phyloP scores from a whole-genome alignment of 1,139 yeast species.

The Sugiyamaella neomexicana region DNA sequence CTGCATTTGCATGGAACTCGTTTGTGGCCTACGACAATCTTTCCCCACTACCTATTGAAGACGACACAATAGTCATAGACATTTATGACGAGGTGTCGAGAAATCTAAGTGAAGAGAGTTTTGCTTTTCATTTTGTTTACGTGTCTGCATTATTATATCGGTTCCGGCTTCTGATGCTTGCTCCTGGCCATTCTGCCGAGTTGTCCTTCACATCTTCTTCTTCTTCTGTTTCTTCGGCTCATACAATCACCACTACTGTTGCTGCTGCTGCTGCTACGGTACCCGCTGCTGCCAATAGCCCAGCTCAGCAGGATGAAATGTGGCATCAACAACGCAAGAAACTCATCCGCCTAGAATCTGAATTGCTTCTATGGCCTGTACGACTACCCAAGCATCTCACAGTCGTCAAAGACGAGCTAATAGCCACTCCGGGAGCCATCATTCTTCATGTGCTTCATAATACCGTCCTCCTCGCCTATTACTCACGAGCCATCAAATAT shows the following conservation, averaged over 20 bases:
- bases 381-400: slow-evolving; percentile 27
- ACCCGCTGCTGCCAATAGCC: background rate
- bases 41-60: background rate
- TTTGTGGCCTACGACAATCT: slow-evolving; percentile 16
- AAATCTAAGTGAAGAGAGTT: slow-evolving; percentile 22
- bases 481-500: slow-evolving; percentile 23
- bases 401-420: slow-evolving; percentile 29
- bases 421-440: slow-evolving; percentile 29
- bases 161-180: slow-evolving; percentile 7
- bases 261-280: slow-evolving; percentile 1
- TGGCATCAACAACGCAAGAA: slow-evolving; percentile 10
- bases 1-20: slow-evolving; percentile 25
- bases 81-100: slow-evolving; percentile 15
- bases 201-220: background rate
- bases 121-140: slow-evolving; percentile 24
- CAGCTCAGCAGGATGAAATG: slow-evolving; percentile 11
- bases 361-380: slow-evolving; percentile 30
- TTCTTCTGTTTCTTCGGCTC: background rate
- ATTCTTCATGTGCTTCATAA: slow-evolving; percentile 30
- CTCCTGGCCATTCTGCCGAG: background rate
- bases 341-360: slow-evolving; percentile 26
- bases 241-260: background rate
- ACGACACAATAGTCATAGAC: slow-evolving; percentile 5
- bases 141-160: slow-evolving; percentile 23
- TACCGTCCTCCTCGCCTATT: slow-evolving; percentile 25